These are phyloP conservation scores for Toxoplasma gondii DNA, from an alignment of 169 alveolate species.

Conservation along the genomic window DNA sequence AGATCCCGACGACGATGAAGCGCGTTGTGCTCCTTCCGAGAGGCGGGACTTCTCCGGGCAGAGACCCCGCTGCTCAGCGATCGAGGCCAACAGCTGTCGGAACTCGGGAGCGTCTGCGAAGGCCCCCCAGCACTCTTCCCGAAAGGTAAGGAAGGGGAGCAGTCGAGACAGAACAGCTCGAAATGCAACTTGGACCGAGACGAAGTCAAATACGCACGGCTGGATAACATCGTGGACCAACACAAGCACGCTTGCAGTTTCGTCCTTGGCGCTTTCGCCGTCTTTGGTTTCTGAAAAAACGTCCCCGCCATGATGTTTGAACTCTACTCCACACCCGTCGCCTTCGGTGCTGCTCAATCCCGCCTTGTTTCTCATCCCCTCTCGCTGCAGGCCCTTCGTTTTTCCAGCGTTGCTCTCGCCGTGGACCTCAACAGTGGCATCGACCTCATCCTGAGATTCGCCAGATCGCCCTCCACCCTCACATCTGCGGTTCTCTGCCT, in stretches of 20 bases:
- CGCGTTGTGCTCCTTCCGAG: not conserved
- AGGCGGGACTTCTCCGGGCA: not conserved
- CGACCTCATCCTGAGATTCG: not conserved
- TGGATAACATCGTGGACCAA: constrained; percentile 46
- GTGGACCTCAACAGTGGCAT: not conserved
- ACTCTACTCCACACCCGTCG: not conserved
- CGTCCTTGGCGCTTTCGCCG: not conserved
- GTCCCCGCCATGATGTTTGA: not conserved
- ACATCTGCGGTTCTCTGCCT: too few relatives aligned
- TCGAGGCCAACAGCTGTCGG: not conserved
- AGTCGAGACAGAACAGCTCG: constrained; percentile 24
- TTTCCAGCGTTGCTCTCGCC: not conserved
- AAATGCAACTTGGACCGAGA: constrained; percentile 34
- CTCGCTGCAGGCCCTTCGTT: not conserved
- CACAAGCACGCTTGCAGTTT: not conserved
- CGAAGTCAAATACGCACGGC: constrained; percentile 46
- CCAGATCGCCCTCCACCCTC: too few relatives aligned
- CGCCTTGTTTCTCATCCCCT: not conserved
- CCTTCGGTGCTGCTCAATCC: not conserved
- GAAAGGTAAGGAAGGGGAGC: constrained; percentile 23
- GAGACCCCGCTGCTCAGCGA: not conserved
- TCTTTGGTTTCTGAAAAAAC: not conserved
- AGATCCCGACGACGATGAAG: too few relatives aligned
- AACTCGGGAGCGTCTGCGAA: not conserved
- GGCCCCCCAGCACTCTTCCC: not conserved